These are phyloP conservation scores for Zizania latifolia DNA, from an alignment of 176 grass and related monocot species.

Conservation along the genomic window DNA sequence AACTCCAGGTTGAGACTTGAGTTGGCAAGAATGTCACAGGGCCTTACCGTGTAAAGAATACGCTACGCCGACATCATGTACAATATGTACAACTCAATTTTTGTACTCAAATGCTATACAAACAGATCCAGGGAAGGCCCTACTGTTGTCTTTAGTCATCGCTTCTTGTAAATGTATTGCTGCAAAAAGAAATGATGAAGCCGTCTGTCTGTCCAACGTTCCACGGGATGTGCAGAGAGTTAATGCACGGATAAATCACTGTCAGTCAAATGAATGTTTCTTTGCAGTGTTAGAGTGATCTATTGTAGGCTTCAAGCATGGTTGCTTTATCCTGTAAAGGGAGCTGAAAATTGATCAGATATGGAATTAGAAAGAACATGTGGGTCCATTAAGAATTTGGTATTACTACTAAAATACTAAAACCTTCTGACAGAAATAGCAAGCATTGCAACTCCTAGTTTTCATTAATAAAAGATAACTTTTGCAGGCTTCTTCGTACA, in stretches of 20 bases:
- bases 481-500: no score
- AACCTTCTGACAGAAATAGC: neutral
- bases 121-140: neutral
- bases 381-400: neutral
- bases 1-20: constrained; percentile 17
- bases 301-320: constrained; percentile 67
- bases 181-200: constrained; percentile 28
- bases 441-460: constrained; percentile 22
- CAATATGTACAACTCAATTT: constrained; percentile 38
- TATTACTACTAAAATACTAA: neutral
- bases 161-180: constrained; percentile 1
- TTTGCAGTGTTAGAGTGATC: constrained; percentile 45
- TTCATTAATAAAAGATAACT: constrained; percentile 14
- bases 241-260: constrained; percentile 25
- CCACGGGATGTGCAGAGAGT: constrained; percentile 22
- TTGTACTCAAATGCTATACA: constrained; percentile 18
- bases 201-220: constrained; percentile 28
- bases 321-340: constrained; percentile 71
- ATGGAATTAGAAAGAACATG: constrained; percentile 12
- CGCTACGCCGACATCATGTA: constrained; percentile 36
- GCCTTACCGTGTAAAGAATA: constrained; percentile 42
- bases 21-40: constrained; percentile 28
- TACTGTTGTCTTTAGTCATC: constrained; percentile 15
- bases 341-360: constrained; percentile 36
- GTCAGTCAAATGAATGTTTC: constrained; percentile 41